These are phyloP conservation scores for Diacronema lutheri DNA, from an alignment of 78 protist genomes.

Conservation along the genomic window DNA sequence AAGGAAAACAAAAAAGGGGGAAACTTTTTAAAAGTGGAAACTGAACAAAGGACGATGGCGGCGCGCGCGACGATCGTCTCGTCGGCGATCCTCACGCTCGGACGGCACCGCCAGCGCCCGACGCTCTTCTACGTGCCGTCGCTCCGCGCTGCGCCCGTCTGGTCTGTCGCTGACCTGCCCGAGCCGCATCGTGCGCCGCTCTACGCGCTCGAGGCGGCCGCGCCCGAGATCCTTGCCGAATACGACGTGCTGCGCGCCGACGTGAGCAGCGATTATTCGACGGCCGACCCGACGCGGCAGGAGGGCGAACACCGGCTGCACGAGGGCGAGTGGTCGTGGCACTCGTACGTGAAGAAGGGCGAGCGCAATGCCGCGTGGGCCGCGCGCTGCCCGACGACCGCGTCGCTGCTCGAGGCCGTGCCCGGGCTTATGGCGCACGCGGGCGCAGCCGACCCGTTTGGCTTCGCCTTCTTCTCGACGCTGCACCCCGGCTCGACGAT, in stretches of 20 bases:
- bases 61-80: too few species aligned
- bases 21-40: too few species aligned
- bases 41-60: too few species aligned
- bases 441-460: neutral
- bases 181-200: too few species aligned
- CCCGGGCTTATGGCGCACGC: neutral
- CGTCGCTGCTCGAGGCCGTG: neutral
- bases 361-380: neutral
- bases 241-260: neutral
- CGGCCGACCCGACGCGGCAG: neutral
- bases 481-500: neutral
- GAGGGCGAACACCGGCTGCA: neutral
- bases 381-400: neutral
- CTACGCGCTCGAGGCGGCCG: neutral
- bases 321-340: neutral
- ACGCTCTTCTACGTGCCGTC: too few species aligned
- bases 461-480: neutral
- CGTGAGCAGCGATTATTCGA: neutral
- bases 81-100: too few species aligned
- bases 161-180: too few species aligned
- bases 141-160: too few species aligned
- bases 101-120: too few species aligned
- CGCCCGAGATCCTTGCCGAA: neutral
- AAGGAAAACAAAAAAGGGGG: too few species aligned
- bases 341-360: neutral